A percentile compares a stretch with the other conserved stretches of the same genome.
Evolutionary conservation across 2,329 filamentous ascomycete species (phyloP).

Genomic region (Talaromyces islandicus): DNA sequence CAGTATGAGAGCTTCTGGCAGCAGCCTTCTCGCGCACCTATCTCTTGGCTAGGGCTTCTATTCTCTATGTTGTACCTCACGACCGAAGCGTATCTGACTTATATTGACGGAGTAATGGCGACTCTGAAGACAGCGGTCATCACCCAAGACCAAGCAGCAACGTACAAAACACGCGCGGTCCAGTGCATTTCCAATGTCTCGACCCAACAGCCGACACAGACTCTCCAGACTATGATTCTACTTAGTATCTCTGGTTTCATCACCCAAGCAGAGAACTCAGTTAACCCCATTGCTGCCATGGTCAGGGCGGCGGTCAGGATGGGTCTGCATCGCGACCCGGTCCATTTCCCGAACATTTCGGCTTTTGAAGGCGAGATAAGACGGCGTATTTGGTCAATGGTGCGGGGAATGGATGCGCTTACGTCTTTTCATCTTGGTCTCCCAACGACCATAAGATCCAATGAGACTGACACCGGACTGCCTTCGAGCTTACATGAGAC

Average conservation of each 20-base stretch:
- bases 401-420: not conserved
- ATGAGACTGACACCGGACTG: not conserved
- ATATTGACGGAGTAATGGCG: not conserved
- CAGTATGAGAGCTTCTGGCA: not conserved
- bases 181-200: not conserved
- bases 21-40: not conserved
- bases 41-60: not conserved
- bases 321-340: not conserved
- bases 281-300: not conserved
- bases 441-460: not conserved
- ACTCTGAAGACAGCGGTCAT: not conserved
- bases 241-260: not conserved
- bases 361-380: not conserved
- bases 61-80: not conserved
- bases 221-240: not conserved
- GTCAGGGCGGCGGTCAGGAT: not conserved
- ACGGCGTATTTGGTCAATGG: not conserved
- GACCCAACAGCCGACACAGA: not conserved
- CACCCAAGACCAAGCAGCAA: not conserved
- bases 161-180: not conserved
- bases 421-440: not conserved
- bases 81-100: not conserved
- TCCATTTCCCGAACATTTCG: not conserved
- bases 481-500: not conserved
- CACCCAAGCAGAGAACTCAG: not conserved